Percentiles rank a stretch among this genome's conserved stretches.
Evolutionary conservation across 257 asterid species (phyloP).

Genomic region (Solanum bulbocastanum): DNA sequence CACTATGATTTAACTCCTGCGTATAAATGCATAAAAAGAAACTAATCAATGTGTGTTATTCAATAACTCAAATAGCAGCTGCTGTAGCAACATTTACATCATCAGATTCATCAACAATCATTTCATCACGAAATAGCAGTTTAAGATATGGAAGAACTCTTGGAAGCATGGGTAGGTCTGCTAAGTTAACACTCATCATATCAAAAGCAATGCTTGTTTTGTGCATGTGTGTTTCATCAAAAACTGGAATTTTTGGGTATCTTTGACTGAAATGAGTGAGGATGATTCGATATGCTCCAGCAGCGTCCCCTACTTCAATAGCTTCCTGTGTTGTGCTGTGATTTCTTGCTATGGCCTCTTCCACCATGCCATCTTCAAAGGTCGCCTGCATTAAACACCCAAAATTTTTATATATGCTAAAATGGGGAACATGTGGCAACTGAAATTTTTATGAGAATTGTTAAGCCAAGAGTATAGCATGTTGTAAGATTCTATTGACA

Average conservation of each 20-base stretch:
- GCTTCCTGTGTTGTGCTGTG: slow-evolving; percentile 97
- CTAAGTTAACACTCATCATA: slow-evolving; percentile 87
- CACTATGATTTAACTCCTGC: neutral
- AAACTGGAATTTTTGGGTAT: slow-evolving; percentile 88
- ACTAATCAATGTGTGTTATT: neutral
- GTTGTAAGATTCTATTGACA: neutral
- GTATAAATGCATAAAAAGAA: neutral
- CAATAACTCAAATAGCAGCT: slow-evolving; percentile 9
- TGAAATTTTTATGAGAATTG: neutral
- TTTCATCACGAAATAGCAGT: slow-evolving; percentile 65
- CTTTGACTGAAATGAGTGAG: slow-evolving; percentile 97
- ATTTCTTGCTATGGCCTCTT: slow-evolving; percentile 72
- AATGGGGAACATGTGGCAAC: neutral
- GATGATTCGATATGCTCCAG: slow-evolving; percentile 72
- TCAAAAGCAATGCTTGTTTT: slow-evolving; percentile 88
- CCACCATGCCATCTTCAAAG: slow-evolving; percentile 73
- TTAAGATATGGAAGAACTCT: slow-evolving; percentile 70
- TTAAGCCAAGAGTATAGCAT: neutral
- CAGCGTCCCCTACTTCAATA: slow-evolving; percentile 60
- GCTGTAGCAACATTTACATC: slow-evolving; percentile 31
- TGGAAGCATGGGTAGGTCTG: slow-evolving; percentile 76
- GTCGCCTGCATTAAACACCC: slow-evolving; percentile 52
- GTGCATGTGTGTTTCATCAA: slow-evolving; percentile 65
- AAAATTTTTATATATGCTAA: neutral
- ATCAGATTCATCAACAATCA: slow-evolving; percentile 60